Base-by-base conservation (phyloP, 192 early-diverging fungal genomes). In the Coemansia sp. region DNA sequence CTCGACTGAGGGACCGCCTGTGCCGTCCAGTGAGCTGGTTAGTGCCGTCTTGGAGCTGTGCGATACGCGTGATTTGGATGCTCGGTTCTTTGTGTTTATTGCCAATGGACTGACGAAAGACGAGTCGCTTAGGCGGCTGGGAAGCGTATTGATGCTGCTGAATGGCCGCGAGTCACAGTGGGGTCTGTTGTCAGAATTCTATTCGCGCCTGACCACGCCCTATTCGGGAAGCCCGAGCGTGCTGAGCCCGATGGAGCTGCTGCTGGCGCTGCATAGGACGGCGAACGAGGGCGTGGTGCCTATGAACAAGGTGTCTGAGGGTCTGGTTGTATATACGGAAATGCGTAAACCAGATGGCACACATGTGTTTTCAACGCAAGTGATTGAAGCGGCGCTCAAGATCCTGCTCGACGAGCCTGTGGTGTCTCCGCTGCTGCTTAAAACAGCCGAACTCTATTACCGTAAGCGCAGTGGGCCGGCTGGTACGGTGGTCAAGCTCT, bases 181-280 rank as follows among this genome's bases (percentile, higher is more conserved):
- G 30, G 28, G 33, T 23, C 49, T 77, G 32, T 53, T 83, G 42
- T 47, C 64, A 1, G 73, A 75, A 35, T 63, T 67, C 40, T 83
- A 77, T 35, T 28, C 46, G 1, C 75, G 76, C 4, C 46, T 77
- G 66, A 83, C 73, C 5, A 74, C 66, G 17, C 69, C 80, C 42
- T 71, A 58, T 26, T 37, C 59, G 5, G 68, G 72, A 6, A 72
- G 69, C 1, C 72, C 80, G 21, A 77, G 80, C 63, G 46, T 74
- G 49, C 53, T 83, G 53, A 83, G 80, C 32, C 80, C 80, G n/a
- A 77, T 73, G 16, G 72, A 83, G 55, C 64, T 83, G 44, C 62
- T 83, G 33, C 26, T 83, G n/a, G 69, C 66, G 19, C 57, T 83
- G 63, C 80, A 83, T 61, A 67, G 60, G 55, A 21, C 11, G 1